Base-by-base conservation (phyloP, 805 yeast species). In the Kazachstania psychrophila region DNA sequence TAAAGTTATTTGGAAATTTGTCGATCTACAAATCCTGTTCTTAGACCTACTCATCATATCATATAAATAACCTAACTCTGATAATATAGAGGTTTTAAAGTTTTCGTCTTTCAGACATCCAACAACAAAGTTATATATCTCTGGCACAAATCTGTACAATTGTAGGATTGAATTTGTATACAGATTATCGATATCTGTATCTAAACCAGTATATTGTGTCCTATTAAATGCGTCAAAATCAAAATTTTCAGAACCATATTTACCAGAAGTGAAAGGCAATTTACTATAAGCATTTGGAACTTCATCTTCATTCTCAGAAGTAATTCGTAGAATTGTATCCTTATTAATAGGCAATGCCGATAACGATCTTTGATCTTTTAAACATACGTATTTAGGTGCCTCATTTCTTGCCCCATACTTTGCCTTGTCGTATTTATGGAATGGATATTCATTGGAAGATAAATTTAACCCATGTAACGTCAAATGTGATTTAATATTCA, bases 171-270 rank as follows among this genome's bases (percentile, higher is more conserved):
- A 68, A 56, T 92, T 92, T 41, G 81, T 74, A 50, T 77, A 78
- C 0, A 92, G 72, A 48, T 83, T 84, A 36, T 80, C 84, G 9
- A 81, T 70, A 51, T 87, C 92, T 8, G 87, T 79, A 56, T 92
- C 97, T n/a, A 89, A 65, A 0, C 97, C 96, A 2, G 96, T 75
- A 38, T 66, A 79, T 1, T 52, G 43, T 0, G 96, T 82, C 27
- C 68, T 67, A 54, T 89, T 89, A 64, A 81, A 89, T 49, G 77
- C 80, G 37, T 73, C 78, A 55, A 92, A 89, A 61, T 89, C 96
- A 61, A 92, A 92, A 57, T 87, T 96, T 47, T 81, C 86, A 22
- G 92, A 87, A 19, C 98, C 98, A 58, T 86, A 89, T 49, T 75
- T 79, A 39, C 94, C 82, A 58, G 88, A 89, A 28, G 79, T 72